phyloP scores from a whole-genome alignment of 768 basidiomycete species.

The Trametes coccinea region DNA sequence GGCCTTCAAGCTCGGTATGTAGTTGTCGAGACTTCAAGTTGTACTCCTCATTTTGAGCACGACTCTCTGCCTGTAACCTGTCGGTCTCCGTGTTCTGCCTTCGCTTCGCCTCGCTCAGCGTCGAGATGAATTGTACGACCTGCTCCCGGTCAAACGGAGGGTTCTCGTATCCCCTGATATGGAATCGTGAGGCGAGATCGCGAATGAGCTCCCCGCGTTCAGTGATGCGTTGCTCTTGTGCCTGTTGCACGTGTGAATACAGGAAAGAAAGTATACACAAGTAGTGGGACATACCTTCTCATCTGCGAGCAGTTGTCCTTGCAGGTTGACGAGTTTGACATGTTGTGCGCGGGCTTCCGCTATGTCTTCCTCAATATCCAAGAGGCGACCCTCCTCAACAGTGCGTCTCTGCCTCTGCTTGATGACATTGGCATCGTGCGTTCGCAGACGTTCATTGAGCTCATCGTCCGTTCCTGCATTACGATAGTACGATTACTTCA shows the following conservation, averaged over 20 bases:
- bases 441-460: slow-evolving; percentile 53
- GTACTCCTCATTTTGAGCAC: slow-evolving; percentile 62
- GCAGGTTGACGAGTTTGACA: slow-evolving; percentile 54
- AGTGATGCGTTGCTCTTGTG: slow-evolving; percentile 66
- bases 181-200: slow-evolving; percentile 63
- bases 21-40: slow-evolving; percentile 57
- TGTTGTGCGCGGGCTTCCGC: slow-evolving; percentile 49
- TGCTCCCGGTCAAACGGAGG: slow-evolving; percentile 70
- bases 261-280: neutral
- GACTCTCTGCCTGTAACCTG: slow-evolving; percentile 61
- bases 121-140: slow-evolving; percentile 70
- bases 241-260: slow-evolving; percentile 41
- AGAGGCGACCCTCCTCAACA: slow-evolving; percentile 49
- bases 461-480: slow-evolving; percentile 71
- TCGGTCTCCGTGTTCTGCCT: slow-evolving; percentile 66
- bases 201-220: slow-evolving; percentile 76
- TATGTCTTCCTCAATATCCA: slow-evolving; percentile 66
- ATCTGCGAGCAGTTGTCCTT: slow-evolving; percentile 72
- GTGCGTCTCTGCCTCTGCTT: slow-evolving; percentile 50
- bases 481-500: neutral
- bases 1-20: slow-evolving; percentile 52
- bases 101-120: slow-evolving; percentile 61
- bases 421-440: slow-evolving; percentile 59
- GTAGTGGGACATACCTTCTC: slow-evolving; percentile 52
- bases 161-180: slow-evolving; percentile 73